phyloP scores from a whole-genome alignment of 495 filamentous ascomycete genomes.

The Elaphomyces granulatus region DNA sequence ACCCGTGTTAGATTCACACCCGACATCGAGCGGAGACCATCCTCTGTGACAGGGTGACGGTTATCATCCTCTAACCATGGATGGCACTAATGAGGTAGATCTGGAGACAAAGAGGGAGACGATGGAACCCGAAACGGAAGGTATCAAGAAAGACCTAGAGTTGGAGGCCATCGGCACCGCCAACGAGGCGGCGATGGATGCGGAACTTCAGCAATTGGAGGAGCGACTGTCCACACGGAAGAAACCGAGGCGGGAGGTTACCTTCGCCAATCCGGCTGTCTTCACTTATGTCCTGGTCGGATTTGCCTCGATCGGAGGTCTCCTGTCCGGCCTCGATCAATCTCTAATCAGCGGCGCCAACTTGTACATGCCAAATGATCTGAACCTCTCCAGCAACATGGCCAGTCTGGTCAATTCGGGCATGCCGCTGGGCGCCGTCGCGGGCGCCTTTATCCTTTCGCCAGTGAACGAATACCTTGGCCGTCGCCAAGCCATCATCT shows the following conservation, averaged over 20 bases:
- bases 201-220: constrained; percentile 23
- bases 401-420: constrained; percentile 42
- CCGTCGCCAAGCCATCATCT: constrained; percentile 43
- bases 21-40: too few species aligned
- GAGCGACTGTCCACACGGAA: constrained; percentile 16
- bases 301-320: constrained; percentile 47
- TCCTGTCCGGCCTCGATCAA: constrained; percentile 48
- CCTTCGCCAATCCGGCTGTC: constrained; percentile 22
- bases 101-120: too few species aligned
- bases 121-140: too few species aligned
- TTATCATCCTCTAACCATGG: too few species aligned
- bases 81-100: too few species aligned
- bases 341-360: constrained; percentile 47
- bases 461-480: constrained; percentile 45
- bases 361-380: constrained; percentile 36
- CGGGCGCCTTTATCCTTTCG: constrained; percentile 41
- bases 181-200: constrained; percentile 25
- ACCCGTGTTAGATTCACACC: too few species aligned
- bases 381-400: constrained; percentile 29
- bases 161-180: too few species aligned
- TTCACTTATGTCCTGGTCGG: constrained; percentile 48
- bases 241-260: constrained; percentile 18
- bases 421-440: constrained; percentile 47
- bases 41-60: too few species aligned
- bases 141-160: too few species aligned